phyloP scores from a whole-genome alignment of 768 basidiomycete species.

The Xanthoconium stramineum region DNA sequence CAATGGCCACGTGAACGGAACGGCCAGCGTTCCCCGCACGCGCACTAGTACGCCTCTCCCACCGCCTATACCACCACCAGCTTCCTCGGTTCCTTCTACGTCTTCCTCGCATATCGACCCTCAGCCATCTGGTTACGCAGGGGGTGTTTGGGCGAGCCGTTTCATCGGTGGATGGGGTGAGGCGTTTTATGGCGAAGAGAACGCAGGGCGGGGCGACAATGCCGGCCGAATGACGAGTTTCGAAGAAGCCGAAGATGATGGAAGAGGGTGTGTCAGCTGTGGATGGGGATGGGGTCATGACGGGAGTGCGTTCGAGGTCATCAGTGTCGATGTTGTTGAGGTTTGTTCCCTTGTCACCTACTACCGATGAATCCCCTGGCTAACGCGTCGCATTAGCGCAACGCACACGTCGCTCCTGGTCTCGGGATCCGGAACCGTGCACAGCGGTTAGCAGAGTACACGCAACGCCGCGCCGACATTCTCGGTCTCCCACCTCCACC shows the following conservation, averaged over 20 bases:
- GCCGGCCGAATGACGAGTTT: slow-evolving; percentile 26
- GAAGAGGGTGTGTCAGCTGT: slow-evolving; percentile 58
- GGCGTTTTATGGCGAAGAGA: slow-evolving; percentile 31
- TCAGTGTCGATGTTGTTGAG: slow-evolving; percentile 60
- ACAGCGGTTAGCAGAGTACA: slow-evolving; percentile 67
- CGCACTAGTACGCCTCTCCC: slow-evolving; percentile 29
- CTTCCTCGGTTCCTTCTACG: slow-evolving; percentile 21
- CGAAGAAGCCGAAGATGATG: slow-evolving; percentile 51
- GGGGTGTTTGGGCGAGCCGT: slow-evolving; percentile 34
- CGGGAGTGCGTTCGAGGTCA: slow-evolving; percentile 71
- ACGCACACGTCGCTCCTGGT: slow-evolving; percentile 50
- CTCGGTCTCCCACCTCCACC: slow-evolving; percentile 27
- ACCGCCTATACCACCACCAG: slow-evolving; percentile 11
- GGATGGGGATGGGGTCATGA: slow-evolving; percentile 81
- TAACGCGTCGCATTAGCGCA: slow-evolving; percentile 37
- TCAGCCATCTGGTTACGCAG: slow-evolving; percentile 24
- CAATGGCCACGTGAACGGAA: slow-evolving; percentile 33
- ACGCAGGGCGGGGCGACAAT: slow-evolving; percentile 27
- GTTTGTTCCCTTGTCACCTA: slow-evolving; percentile 37
- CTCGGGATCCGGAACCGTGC: slow-evolving; percentile 58
- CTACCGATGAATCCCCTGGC: background rate
- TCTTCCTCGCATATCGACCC: slow-evolving; percentile 28
- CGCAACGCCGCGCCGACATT: slow-evolving; percentile 53
- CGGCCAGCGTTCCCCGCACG: slow-evolving; percentile 27
- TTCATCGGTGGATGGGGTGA: slow-evolving; percentile 44